Percentiles rank a stretch among this genome's conserved stretches.
Conservation (phyloP, 83 land plant species). For the Thuja plicata region DNA sequence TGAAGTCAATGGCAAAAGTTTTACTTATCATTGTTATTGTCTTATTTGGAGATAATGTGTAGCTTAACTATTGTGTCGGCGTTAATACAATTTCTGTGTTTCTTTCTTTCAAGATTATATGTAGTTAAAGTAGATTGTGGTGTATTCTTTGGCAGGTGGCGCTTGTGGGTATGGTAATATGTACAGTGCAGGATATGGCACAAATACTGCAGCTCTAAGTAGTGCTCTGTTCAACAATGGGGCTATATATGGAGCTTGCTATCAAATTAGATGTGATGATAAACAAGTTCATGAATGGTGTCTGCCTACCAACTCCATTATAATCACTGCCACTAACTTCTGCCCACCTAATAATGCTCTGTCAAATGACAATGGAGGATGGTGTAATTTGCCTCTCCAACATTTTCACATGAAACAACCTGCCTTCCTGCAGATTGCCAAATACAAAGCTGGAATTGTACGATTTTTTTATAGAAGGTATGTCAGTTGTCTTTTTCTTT, state of each 20-base stretch:
- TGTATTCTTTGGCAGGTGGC: slow-evolving; percentile 16
- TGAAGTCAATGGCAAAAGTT: neutral
- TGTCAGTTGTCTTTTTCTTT: neutral
- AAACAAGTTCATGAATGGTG: slow-evolving; percentile 21
- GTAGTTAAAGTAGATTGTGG: neutral
- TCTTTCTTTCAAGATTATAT: neutral
- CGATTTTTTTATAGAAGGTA: neutral
- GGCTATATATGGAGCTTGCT: slow-evolving; percentile 14
- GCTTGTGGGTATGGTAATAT: slow-evolving; percentile 25
- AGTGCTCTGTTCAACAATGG: slow-evolving; percentile 20
- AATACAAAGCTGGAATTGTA: slow-evolving; percentile 4
- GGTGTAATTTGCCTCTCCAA: slow-evolving; percentile 2
- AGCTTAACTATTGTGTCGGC: too few species aligned
- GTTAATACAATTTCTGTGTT: neutral
- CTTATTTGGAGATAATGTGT: neutral
- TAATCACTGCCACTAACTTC: neutral
- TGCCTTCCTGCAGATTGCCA: slow-evolving; percentile 8
- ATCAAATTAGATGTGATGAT: slow-evolving; percentile 15
- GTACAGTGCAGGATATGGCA: slow-evolving; percentile 21
- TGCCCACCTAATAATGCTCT: neutral
- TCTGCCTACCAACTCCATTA: neutral
- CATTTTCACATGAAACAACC: slow-evolving; percentile 8
- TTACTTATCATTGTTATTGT: neutral
- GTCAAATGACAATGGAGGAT: slow-evolving; percentile 7
- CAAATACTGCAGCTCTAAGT: slow-evolving; percentile 19